Base-by-base conservation (phyloP, 345 rosid genomes). In the Lagerstroemia speciosa region DNA sequence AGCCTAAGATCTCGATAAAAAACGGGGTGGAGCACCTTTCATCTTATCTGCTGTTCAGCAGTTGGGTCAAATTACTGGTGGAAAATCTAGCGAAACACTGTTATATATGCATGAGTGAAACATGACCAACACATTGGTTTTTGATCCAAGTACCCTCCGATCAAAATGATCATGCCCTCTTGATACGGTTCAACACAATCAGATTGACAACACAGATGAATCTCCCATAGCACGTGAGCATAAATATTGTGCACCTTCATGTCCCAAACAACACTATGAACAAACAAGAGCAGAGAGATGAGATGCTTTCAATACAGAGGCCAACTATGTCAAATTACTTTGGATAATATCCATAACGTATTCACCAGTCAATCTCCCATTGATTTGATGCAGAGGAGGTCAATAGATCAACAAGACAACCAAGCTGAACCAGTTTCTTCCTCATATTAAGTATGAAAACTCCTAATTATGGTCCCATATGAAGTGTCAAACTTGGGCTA, bases 401-500 rank as follows among this genome's bases (percentile, higher is more conserved):
- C 82, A 81, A 79, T 26, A 37, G 67, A 46, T 15, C 73, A 68
- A 69, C 19, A 71, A 52, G 68, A 69, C 27, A 32, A 55, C 64
- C 32, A 76, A 61, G 29, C 30, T 69, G 52, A 62, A 71, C 60
- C 68, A 64, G 70, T 63, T 67, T 58, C 65, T 50, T 78, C 64
- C 67, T 7, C 46, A 72, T 58, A 55, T n/a, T 75, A 36, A 33
- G 67, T 68, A 62, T 40, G 67, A 38, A 31, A 46, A 64, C 46
- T 41, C 46, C 16, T 41, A 41, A 41, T 16, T 41, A 9, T 41
- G 46, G 46, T 41, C 46, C 46, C 46, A 41, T 41, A 41, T 41
- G 46, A 9, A 41, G 46, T 41, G 52, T 68, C 69, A 65, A 19
- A 66, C 67, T 45, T 22, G 68, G 19, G 74, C 79, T 79, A 38